Evolutionary conservation across 768 basidiomycete species (phyloP).

Genomic region (Chalciporus sphaerocephalus): DNA sequence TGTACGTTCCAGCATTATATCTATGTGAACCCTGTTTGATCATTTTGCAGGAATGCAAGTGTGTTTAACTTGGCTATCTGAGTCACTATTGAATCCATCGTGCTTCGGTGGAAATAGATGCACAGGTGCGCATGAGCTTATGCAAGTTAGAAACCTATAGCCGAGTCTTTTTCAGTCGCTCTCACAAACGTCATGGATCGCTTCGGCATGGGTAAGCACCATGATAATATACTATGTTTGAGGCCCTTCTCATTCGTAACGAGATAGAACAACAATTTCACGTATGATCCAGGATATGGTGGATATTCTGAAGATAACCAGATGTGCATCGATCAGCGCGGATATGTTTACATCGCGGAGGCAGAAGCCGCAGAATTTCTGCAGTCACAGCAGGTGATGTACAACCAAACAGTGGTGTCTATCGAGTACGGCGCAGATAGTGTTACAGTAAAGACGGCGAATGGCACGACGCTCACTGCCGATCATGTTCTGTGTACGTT

Average conservation of each 20-base stretch:
- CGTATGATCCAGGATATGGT: slow-evolving; percentile 45
- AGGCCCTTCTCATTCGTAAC: no score
- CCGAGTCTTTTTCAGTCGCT: slow-evolving; percentile 48
- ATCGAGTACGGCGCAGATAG: slow-evolving; percentile 43
- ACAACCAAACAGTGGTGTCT: slow-evolving; percentile 47
- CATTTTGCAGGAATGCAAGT: slow-evolving; percentile 27
- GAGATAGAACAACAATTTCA: slow-evolving; percentile 57
- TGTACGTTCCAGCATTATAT: slow-evolving; percentile 10
- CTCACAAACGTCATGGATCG: slow-evolving; percentile 58
- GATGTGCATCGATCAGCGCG: slow-evolving; percentile 58
- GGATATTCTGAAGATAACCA: slow-evolving; percentile 55
- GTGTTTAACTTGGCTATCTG: background rate
- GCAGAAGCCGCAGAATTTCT: slow-evolving; percentile 56
- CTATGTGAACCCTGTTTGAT: slow-evolving; percentile 3
- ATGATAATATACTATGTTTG: no score
- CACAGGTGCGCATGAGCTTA: slow-evolving; percentile 22
- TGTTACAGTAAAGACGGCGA: slow-evolving; percentile 44
- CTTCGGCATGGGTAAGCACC: slow-evolving; percentile 54
- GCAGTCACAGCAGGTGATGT: slow-evolving; percentile 39
- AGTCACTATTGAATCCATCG: slow-evolving; percentile 3
- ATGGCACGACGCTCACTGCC: slow-evolving; percentile 42
- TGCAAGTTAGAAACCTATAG: background rate
- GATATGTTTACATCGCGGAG: slow-evolving; percentile 54
- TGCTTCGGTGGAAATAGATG: slow-evolving; percentile 10
- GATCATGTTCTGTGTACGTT: slow-evolving; percentile 66